A percentile compares a stretch with the other conserved stretches of the same genome.
phyloP scores from a whole-genome alignment of 2,329 filamentous ascomycete genomes.

The Colletotrichum spaethianum region DNA sequence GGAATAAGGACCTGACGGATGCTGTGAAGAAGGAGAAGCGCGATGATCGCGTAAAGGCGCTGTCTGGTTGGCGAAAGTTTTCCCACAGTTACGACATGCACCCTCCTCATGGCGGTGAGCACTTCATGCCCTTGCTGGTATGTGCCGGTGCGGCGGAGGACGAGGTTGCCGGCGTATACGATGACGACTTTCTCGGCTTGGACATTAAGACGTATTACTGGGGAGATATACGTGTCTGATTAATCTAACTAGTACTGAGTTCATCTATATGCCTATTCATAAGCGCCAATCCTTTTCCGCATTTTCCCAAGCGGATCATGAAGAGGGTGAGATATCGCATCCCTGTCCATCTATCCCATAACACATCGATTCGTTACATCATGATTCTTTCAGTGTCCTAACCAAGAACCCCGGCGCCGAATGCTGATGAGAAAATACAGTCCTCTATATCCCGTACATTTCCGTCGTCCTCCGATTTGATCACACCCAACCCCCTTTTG shows the following conservation, averaged over 20 bases:
- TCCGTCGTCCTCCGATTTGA: slow-evolving; percentile 1
- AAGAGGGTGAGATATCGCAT: not conserved
- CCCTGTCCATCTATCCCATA: slow-evolving; percentile 23
- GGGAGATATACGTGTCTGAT: slow-evolving; percentile 49
- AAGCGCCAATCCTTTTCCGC: slow-evolving; percentile 21
- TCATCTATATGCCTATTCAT: slow-evolving; percentile 24
- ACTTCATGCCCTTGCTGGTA: slow-evolving; percentile 72
- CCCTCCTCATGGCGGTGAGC: slow-evolving; percentile 67
- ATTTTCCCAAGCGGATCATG: slow-evolving; percentile 16
- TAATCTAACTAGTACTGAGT: slow-evolving; percentile 23
- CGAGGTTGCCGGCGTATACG: slow-evolving; percentile 59
- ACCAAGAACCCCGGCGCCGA: slow-evolving; percentile 24
- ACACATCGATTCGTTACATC: slow-evolving; percentile 39
- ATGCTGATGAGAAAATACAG: slow-evolving; percentile 32
- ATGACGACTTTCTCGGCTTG: slow-evolving; percentile 63
- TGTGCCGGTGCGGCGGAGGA: slow-evolving; percentile 66
- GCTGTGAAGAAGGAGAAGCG: slow-evolving; percentile 53
- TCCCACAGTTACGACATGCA: slow-evolving; percentile 67
- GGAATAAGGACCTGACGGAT: slow-evolving; percentile 62
- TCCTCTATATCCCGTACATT: not conserved
- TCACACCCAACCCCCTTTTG: slow-evolving; percentile 14
- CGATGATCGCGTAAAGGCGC: slow-evolving; percentile 54
- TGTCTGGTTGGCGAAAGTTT: slow-evolving; percentile 64
- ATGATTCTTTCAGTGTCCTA: slow-evolving; percentile 26
- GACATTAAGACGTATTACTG: slow-evolving; percentile 71